phyloP scores from a whole-genome alignment of 176 grass and related monocot species.

The Triticum monococcum region DNA sequence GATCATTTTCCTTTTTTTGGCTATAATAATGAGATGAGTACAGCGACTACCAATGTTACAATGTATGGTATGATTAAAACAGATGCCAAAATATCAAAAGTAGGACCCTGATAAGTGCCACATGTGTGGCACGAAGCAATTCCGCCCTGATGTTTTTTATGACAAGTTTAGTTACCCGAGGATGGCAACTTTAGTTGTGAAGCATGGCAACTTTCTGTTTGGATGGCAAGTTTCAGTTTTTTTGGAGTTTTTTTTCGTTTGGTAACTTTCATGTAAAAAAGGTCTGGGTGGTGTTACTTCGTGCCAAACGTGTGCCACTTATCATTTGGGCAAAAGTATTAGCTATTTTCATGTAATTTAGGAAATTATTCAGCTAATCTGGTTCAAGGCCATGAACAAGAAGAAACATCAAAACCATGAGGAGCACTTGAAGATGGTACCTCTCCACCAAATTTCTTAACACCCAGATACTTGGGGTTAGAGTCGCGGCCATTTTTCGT shows the following conservation, averaged over 20 bases:
- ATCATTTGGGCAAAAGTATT: neutral
- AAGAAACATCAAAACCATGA: neutral
- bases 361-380: neutral
- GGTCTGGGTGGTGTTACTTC: too few species aligned
- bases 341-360: neutral
- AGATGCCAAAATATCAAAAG: neutral
- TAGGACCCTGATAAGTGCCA: too few species aligned
- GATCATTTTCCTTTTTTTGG: neutral
- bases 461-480: conserved; percentile 84
- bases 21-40: neutral
- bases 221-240: too few species aligned
- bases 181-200: too few species aligned
- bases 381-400: neutral
- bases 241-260: too few species aligned
- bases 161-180: too few species aligned
- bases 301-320: too few species aligned
- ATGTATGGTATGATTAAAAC: neutral
- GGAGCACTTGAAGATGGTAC: conserved; percentile 26
- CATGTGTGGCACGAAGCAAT: too few species aligned
- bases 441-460: conserved; percentile 95
- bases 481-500: conserved; percentile 87
- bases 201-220: too few species aligned
- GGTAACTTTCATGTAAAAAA: too few species aligned
- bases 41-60: neutral
- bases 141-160: too few species aligned